Evolutionary conservation across 345 rosid species (phyloP).

Genomic region (Boechera divaricarpa): DNA sequence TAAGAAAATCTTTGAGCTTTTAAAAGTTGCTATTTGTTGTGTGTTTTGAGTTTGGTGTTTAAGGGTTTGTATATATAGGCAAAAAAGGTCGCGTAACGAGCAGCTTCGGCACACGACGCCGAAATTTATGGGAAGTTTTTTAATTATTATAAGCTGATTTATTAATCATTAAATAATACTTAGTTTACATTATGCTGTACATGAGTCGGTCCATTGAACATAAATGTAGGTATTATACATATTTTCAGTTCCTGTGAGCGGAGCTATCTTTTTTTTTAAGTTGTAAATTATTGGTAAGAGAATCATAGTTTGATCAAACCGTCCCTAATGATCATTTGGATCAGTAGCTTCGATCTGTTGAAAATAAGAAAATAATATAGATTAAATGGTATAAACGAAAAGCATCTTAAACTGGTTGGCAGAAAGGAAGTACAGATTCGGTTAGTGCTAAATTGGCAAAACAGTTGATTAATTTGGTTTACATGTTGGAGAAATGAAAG

Average conservation of each 20-base stretch:
- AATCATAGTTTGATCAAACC: conserved; percentile 17
- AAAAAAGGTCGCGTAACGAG: conserved; percentile 10
- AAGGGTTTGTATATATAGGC: conserved; percentile 37
- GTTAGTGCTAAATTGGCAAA: not conserved
- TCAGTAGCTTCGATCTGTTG: not conserved
- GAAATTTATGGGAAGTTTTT: not conserved
- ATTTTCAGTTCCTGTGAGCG: not conserved
- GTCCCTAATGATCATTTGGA: not conserved
- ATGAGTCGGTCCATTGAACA: conserved; percentile 31
- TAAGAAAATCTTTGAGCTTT: conserved; percentile 24
- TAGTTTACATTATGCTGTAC: not conserved
- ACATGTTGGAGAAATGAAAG: not conserved
- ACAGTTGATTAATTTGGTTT: not conserved
- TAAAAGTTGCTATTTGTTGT: conserved; percentile 25
- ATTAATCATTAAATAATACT: conserved; percentile 1
- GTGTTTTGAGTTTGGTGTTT: conserved; percentile 39
- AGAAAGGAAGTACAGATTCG: no score
- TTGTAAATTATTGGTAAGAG: conserved; percentile 1
- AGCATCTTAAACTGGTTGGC: not conserved
- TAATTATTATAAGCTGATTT: not conserved
- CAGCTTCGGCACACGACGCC: conserved; percentile 36
- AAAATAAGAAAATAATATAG: not conserved
- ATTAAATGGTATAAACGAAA: not conserved
- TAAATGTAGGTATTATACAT: conserved; percentile 1
- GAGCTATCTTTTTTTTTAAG: conserved; percentile 26